Base-by-base conservation (phyloP, 129 eudicot genomes). In the Cynara cardunculus region DNA sequence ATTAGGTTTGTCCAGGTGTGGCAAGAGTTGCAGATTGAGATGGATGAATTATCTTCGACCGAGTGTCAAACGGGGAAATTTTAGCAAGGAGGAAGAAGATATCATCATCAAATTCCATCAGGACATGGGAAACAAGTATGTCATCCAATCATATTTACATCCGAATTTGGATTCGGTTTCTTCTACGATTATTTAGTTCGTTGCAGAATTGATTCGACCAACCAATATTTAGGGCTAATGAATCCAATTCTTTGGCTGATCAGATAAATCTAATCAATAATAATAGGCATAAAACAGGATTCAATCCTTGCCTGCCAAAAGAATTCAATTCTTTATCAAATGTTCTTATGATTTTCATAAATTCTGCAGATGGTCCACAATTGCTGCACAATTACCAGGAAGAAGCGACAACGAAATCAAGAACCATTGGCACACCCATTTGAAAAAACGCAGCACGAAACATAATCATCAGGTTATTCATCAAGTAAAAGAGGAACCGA, bases 1-100 rank as follows among this genome's bases (percentile, higher is more conserved):
- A 78, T 68, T 78, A 84, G 87, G 87, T 79, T 61, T 84, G n/a
- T 74, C 87, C 3, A 84, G 87, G 67, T 84, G 87, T 74, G 87
- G 87, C 18, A 89, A 86, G 85, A 89, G 92, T 59, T 89, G 92
- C 80, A 89, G 92, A 67, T 79, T 89, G 56, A 69, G 87, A 34
- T 84, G 87, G 87, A 78, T 84, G 80, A 84, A 84, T 84, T 84
- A 84, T 68, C 84, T 84, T 14, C 59, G 84, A 72, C 87, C 87
- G 27, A 78, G 39, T 25, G 83, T 84, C 6, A 84, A 84, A 68
- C 67, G 83, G 0, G 87, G 87, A 27, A 84, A 84, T 84, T 84
- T 78, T 16, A 79, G 25, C 81, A 79, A 68, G 67, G 87, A 84
- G 79, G 87, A 84, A 84, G 87, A 84, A 31, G 87, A 84, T 53